A percentile compares a stretch with the other conserved stretches of the same genome.
Evolutionary conservation across 495 filamentous ascomycete species (phyloP).

Genomic region (Tuber brumale): DNA sequence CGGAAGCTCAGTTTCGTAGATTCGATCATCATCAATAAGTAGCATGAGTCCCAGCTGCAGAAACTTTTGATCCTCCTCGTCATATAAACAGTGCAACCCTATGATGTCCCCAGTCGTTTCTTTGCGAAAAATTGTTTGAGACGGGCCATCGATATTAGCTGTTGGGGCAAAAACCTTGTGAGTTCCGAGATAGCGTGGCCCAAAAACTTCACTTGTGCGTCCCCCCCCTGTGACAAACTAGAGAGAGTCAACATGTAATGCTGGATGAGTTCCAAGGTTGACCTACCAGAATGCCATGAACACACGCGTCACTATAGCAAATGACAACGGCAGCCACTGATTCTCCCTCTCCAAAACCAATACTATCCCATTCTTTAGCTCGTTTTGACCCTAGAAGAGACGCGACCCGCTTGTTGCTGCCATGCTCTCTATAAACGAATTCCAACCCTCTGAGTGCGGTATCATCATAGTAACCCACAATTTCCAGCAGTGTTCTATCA

Average conservation of each 20-base stretch:
- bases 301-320: conserved; percentile 35
- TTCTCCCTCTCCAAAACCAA: conserved; percentile 20
- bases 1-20: conserved; percentile 15
- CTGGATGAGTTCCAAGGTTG: conserved; percentile 7
- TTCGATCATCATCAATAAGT: conserved; percentile 5
- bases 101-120: conserved; percentile 30
- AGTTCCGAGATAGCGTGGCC: conserved; percentile 36
- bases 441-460: conserved; percentile 36
- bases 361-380: conserved; percentile 19
- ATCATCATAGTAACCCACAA: conserved; percentile 41
- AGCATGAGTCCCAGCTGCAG: conserved; percentile 39
- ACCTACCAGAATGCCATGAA: conserved; percentile 38
- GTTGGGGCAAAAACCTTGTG: conserved; percentile 40
- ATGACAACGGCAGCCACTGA: conserved; percentile 38
- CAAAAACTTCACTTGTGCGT: conserved; percentile 33
- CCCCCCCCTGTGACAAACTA: conserved; percentile 39
- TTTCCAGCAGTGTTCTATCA: conserved; percentile 22
- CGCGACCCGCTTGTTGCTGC: conserved; percentile 14
- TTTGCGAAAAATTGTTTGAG: conserved; percentile 27
- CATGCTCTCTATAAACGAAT: conserved; percentile 35
- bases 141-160: conserved; percentile 20
- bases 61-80: conserved; percentile 37
- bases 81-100: conserved; percentile 41
- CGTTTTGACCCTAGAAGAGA: conserved; percentile 24
- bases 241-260: neutral